These are phyloP conservation scores for Kodamaea jinghongensis DNA, from an alignment of 805 yeast genomes.

Conservation along the genomic window DNA sequence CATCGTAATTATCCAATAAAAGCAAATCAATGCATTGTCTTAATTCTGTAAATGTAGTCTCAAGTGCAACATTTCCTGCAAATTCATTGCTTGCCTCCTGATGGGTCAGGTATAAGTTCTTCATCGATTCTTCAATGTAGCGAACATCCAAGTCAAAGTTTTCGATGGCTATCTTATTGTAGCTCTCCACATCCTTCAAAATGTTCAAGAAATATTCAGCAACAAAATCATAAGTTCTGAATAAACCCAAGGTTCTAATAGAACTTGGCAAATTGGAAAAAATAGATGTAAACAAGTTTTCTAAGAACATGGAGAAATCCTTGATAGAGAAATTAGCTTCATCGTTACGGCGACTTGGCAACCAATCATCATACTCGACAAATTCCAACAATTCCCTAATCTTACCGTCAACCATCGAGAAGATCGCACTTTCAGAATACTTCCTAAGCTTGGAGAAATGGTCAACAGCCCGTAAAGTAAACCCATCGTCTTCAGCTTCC, in stretches of 20 bases:
- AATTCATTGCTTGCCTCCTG: conserved; percentile 17
- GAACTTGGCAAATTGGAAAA: conserved; percentile 77
- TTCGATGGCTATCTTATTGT: conserved; percentile 57
- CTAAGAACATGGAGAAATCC: conserved; percentile 82
- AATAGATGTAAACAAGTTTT: conserved; percentile 81
- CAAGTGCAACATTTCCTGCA: conserved; percentile 50
- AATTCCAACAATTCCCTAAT: conserved; percentile 77
- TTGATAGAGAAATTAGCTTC: conserved; percentile 74
- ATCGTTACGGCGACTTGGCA: conserved; percentile 43
- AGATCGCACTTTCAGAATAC: conserved; percentile 75
- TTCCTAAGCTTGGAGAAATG: conserved; percentile 59
- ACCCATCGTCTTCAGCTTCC: conserved; percentile 25
- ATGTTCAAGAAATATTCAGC: conserved; percentile 65
- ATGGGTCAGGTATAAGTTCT: conserved; percentile 28
- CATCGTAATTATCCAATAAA: conserved; percentile 60
- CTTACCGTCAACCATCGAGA: conserved; percentile 77
- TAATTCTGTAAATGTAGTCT: conserved; percentile 73
- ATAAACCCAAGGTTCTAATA: conserved; percentile 74
- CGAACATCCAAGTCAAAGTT: conserved; percentile 79
- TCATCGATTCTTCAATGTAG: conserved; percentile 65
- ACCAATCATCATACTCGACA: conserved; percentile 82
- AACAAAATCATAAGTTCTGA: conserved; percentile 83
- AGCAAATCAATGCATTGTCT: conserved; percentile 77
- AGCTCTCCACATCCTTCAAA: conserved; percentile 52
- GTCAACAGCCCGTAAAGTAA: conserved; percentile 48